phyloP scores from a whole-genome alignment of 768 basidiomycete genomes.

The Exidia glandulosa region DNA sequence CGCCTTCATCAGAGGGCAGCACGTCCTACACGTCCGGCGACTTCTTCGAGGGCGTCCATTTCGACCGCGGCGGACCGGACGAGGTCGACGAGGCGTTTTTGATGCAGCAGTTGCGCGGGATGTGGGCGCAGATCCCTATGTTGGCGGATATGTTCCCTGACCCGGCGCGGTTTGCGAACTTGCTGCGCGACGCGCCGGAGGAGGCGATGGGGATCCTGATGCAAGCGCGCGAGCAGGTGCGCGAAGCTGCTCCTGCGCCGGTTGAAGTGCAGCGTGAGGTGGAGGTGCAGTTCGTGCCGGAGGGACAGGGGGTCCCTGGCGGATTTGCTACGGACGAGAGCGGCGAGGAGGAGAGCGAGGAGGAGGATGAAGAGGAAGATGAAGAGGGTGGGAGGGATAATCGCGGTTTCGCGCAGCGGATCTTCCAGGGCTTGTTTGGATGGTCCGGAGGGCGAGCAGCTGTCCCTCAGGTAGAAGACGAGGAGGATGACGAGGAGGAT shows the following conservation, averaged over 20 bases:
- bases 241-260: constrained; percentile 23
- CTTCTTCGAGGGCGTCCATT: constrained; percentile 66
- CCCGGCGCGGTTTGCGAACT: constrained; percentile 43
- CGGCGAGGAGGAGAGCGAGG: constrained; percentile 7
- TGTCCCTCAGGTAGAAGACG: background rate
- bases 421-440: background rate
- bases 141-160: constrained; percentile 1
- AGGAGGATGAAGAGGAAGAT: constrained; percentile 5
- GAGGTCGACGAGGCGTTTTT: constrained; percentile 29
- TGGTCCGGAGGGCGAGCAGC: background rate
- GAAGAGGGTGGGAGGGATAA: constrained; percentile 21
- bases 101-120: constrained; percentile 33
- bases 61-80: constrained; percentile 17
- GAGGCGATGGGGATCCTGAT: constrained; percentile 48
- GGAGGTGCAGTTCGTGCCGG: constrained; percentile 15
- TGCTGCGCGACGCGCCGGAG: constrained; percentile 27
- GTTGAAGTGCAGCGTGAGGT: constrained; percentile 39
- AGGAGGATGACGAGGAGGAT: background rate
- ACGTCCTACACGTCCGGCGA: constrained; percentile 54
- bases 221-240: constrained; percentile 28
- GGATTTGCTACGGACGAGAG: constrained; percentile 11
- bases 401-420: background rate
- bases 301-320: constrained; percentile 18
- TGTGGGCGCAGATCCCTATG: background rate
- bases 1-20: constrained; percentile 45